Evolutionary conservation across 805 yeast genomes (phyloP), one percentile per base, ranked within the genome.

Genomic region (Teunomyces cretensis): DNA sequence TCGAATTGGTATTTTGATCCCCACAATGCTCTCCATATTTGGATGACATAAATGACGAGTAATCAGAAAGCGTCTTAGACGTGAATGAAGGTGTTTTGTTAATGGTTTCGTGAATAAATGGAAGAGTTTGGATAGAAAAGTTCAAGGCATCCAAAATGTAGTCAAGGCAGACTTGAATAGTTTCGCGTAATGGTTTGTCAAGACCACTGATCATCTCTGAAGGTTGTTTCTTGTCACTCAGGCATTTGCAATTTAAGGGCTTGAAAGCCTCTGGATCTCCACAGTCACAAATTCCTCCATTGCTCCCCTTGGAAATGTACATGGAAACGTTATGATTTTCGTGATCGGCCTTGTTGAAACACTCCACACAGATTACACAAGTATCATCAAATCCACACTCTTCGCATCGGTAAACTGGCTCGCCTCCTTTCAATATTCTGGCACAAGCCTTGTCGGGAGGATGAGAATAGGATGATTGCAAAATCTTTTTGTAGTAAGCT

Each of bases 361-460:
- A 87, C 52, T 80, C 67, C 9, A 75, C 78, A 64, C 96, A 87
- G 22, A 87, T 60, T 28, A 88, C 90, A 70, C 95, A 87, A 0
- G 91, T 84, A 7, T 80, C 81, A 62, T 87, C 96, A 48, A 76
- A 78, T 0, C 87, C 88, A 70, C 96, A 87, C 46, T 86, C 88
- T 28, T 71, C 71, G 57, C 96, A 87, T 44, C 88, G 70, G 58
- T 84, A 87, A 15, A 85, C 83, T 0, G 84, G 81, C 48, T 84
- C 87, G 17, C 85, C 85, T 3, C 62, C 55, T 32, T 72, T 74
- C 52, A 87, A 81, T 30, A 79, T 72, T 44, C 82, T 71, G 2
- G 90, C 85, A 68, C 96, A 87, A 14, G 82, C 80, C 53, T 84
- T 76, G n/a, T 81, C 83, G 2, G 65, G 58, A 44, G 86, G 88